Percentiles rank a stretch among this genome's conserved stretches.
Conservation (phyloP, 1,284 basidiomycete species). For the Mycena sp. region DNA sequence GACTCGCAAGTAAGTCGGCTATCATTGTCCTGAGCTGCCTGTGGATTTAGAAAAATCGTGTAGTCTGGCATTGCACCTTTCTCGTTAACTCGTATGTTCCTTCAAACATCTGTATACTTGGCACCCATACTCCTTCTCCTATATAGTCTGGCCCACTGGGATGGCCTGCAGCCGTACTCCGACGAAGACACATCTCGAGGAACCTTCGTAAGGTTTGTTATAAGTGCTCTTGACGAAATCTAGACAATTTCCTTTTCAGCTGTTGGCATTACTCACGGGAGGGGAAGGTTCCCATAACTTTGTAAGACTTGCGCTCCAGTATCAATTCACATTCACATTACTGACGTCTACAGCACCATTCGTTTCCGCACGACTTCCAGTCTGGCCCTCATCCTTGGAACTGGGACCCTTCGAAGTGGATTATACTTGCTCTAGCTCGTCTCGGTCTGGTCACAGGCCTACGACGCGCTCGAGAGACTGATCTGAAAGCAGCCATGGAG, state of each 20-base stretch:
- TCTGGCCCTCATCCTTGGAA: slow-evolving; percentile 68
- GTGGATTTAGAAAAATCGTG: not conserved
- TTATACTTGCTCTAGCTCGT: slow-evolving; percentile 66
- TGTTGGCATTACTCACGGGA: slow-evolving; percentile 75
- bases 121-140: too few relatives aligned
- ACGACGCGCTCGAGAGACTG: slow-evolving; percentile 64
- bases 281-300: slow-evolving; percentile 87
- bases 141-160: slow-evolving; percentile 78
- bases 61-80: slow-evolving; percentile 85
- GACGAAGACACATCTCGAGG: slow-evolving; percentile 83
- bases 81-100: slow-evolving; percentile 75
- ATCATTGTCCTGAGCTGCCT: not conserved
- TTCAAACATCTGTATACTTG: not conserved
- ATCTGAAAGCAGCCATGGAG: slow-evolving; percentile 63
- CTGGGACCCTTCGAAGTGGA: slow-evolving; percentile 89
- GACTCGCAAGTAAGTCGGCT: slow-evolving; percentile 61
- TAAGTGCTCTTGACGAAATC: not conserved
- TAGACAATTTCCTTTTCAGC: slow-evolving; percentile 45
- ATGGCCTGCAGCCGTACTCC: slow-evolving; percentile 80
- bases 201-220: slow-evolving; percentile 60
- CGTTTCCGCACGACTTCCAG: slow-evolving; percentile 81
- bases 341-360: slow-evolving; percentile 54
- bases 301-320: slow-evolving; percentile 48
- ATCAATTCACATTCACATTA: slow-evolving; percentile 19
- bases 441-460: slow-evolving; percentile 63